These are phyloP conservation scores for Linnemannia elongata DNA, from an alignment of 192 early-diverging fungal species.

Conservation along the genomic window DNA sequence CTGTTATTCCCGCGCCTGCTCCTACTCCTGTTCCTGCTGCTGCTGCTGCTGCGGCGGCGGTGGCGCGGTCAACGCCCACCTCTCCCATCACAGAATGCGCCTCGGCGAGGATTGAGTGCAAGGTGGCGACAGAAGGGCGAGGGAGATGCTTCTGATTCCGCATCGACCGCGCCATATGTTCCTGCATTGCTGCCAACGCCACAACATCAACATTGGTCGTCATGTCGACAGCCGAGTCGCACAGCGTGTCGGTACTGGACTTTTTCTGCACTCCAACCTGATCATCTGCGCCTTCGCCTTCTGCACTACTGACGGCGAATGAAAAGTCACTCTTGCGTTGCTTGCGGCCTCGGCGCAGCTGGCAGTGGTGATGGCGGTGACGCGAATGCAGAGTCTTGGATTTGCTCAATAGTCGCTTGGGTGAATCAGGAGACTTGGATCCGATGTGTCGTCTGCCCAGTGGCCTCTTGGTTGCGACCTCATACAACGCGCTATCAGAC, in stretches of 20 bases:
- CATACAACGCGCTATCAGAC: conserved; percentile 17
- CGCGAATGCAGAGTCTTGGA: neutral
- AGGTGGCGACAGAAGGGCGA: conserved; percentile 20
- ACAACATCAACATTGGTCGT: conserved; percentile 15
- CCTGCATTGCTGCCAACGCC: conserved; percentile 22
- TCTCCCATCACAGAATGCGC: neutral
- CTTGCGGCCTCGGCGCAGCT: neutral
- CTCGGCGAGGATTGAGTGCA: conserved; percentile 46
- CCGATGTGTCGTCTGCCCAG: neutral
- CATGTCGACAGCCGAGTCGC: conserved; percentile 42
- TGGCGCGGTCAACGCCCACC: neutral
- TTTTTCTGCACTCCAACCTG: neutral
- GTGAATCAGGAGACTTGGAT: neutral
- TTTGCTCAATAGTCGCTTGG: neutral
- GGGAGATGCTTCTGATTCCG: conserved; percentile 15
- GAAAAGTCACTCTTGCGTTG: neutral
- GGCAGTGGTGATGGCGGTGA: neutral
- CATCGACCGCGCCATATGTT: conserved; percentile 13
- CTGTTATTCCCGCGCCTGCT: too few relatives aligned
- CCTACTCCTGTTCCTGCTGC: too few relatives aligned
- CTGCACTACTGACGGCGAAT: neutral
- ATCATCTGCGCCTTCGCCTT: neutral
- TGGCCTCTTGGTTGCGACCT: neutral
- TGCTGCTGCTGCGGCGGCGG: neutral
- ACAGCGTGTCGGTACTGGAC: conserved; percentile 19